Base-by-base conservation (phyloP, 768 basidiomycete species). In the Hemileccinum impolitum region DNA sequence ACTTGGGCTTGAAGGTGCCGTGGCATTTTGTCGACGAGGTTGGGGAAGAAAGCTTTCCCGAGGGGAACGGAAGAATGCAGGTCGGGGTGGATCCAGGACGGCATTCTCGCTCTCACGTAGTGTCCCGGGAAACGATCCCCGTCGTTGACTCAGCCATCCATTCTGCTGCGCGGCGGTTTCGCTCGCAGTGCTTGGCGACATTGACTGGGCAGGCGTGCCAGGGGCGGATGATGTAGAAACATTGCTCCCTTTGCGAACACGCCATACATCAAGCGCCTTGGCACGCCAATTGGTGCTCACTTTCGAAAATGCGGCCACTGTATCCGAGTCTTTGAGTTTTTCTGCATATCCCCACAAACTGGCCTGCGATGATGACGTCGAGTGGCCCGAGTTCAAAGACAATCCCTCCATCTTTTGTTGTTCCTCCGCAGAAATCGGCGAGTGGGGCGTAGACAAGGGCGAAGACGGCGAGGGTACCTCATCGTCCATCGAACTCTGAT, bases 251-350 rank as follows among this genome's bases (percentile, higher is more conserved):
- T 52, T 54, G 34, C 58, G 64, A 32, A 52, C 58, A 19, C 57
- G 45, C 68, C 66, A 70, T 14, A 62, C 66, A 37, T 58, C 55
- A 40, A 67, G 50, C 57, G 83, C 81, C 55, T 75, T 83, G 17
- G 85, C 86, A 17, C 80, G 77, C 84, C 83, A 87, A 53, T 90
- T 90, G 21, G 78, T 85, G 65, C 87, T 82, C 46, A 77, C 81
- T 67, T 88, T 91, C 2, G 89, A 73, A 14, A 90, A 66, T 1
- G 78, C 74, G 12, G 89, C 88, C 32, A 81, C 73, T 1, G 87
- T 70, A 58, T 90, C 85, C 2, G 87, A 87, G 45, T 87, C 82
- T 60, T 78, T 84, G 13, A 90, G 59, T 59, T 82, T 87, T 56
- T 80, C 85, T 0, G 89, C 84, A 59, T 90, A 90, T 31, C 68